These are phyloP conservation scores for Phytophthora sojae DNA, from an alignment of 352 stramenopile species.

Conservation along the genomic window DNA sequence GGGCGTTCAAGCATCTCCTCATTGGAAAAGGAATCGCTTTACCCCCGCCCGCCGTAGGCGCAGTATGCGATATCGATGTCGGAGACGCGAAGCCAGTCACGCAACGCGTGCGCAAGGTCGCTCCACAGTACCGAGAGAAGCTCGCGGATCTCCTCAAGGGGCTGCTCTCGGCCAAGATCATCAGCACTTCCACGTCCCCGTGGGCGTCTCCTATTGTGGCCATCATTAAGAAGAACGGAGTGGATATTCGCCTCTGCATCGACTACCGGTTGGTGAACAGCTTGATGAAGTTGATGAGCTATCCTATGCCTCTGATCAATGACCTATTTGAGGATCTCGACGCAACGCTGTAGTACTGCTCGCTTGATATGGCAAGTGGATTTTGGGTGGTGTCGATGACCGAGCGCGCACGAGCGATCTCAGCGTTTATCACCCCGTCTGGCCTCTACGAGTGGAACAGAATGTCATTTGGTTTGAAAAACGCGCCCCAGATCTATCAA, in stretches of 20 bases:
- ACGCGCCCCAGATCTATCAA: too few relatives aligned
- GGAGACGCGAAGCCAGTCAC: too few relatives aligned
- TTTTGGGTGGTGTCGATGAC: neutral
- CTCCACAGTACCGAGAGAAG: neutral
- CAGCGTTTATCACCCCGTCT: neutral
- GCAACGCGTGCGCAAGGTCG: too few relatives aligned
- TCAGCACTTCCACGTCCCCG: neutral
- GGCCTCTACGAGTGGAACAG: neutral
- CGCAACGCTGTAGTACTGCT: neutral
- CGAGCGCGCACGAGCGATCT: neutral
- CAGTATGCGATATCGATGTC: neutral
- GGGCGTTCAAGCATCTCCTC: constrained; percentile 17
- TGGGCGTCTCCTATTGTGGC: too few relatives aligned
- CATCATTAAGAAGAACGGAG: neutral
- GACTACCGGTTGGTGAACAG: neutral
- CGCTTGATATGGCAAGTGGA: neutral
- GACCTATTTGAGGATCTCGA: neutral
- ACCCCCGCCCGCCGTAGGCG: neutral
- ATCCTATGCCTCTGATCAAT: neutral
- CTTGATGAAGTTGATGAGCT: neutral
- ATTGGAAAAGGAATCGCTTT: constrained; percentile 14
- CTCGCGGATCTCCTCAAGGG: neutral
- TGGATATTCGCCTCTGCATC: neutral
- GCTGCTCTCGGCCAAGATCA: neutral
- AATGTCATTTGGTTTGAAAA: neutral